phyloP scores from a whole-genome alignment of 2,329 filamentous ascomycete genomes.

The Orbilia javanica region DNA sequence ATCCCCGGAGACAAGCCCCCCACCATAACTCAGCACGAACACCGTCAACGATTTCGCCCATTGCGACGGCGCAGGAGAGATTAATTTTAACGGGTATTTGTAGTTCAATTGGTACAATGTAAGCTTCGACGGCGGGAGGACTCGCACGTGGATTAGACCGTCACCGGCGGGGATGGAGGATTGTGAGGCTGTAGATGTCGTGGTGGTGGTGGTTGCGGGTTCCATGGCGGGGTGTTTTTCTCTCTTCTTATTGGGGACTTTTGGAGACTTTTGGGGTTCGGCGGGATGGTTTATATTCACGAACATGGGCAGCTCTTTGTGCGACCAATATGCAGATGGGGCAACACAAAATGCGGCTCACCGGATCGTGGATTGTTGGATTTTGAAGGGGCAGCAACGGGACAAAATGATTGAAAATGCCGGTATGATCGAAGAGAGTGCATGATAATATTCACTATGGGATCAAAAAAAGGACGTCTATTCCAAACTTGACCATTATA shows the following conservation, averaged over 20 bases:
- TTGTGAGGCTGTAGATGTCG: background rate
- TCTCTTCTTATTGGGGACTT: too few species aligned
- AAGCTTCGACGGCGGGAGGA: constrained; percentile 75
- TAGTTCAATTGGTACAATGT: constrained; percentile 82
- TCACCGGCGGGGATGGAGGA: constrained; percentile 73
- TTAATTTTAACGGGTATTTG: constrained; percentile 94
- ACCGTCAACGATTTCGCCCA: constrained; percentile 79
- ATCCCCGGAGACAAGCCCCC: constrained; percentile 90
- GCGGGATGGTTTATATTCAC: constrained; percentile 19
- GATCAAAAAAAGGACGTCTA: background rate
- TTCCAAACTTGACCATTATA: background rate
- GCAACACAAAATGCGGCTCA: constrained; percentile 48
- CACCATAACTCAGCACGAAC: constrained; percentile 93
- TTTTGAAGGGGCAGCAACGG: constrained; percentile 2
- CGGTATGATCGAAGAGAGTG: background rate
- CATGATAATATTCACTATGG: background rate
- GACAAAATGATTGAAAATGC: too few species aligned
- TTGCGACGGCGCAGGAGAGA: constrained; percentile 75
- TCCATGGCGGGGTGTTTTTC: constrained; percentile 27
- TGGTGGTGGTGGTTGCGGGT: constrained; percentile 4
- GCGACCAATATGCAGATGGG: constrained; percentile 1
- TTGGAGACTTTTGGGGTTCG: background rate
- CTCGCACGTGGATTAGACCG: constrained; percentile 79
- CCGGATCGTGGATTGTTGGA: constrained; percentile 26
- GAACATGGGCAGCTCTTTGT: background rate